Conservation (phyloP, 345 rosid genomes). For the Psidium friedrichsthalianum region DNA sequence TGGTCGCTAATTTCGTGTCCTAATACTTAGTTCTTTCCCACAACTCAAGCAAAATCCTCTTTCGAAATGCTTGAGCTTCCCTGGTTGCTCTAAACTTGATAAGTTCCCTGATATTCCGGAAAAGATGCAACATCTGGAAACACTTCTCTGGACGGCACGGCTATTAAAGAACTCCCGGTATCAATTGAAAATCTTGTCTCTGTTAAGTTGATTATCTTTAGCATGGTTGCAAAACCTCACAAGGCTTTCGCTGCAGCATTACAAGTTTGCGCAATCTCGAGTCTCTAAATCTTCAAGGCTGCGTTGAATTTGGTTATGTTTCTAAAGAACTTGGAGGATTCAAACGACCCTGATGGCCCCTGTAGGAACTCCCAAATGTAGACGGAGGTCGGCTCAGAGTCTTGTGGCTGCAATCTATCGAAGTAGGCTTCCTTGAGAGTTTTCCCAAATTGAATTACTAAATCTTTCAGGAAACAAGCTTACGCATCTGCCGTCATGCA, state of each 20-base stretch:
- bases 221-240: neutral
- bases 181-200: neutral
- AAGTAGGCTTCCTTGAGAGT: neutral
- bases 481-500: neutral
- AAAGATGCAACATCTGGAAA: neutral
- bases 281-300: neutral
- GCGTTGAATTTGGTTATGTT: neutral
- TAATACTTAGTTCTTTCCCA: neutral
- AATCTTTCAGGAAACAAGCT: neutral
- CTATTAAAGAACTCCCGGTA: neutral
- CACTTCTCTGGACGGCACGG: rapidly evolving
- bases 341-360: neutral
- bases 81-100: neutral
- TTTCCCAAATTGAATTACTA: neutral
- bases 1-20: neutral
- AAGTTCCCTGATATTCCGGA: neutral
- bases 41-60: neutral
- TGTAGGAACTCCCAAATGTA: neutral
- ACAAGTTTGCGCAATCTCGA: neutral
- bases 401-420: neutral
- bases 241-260: neutral
- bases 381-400: rapidly evolving
- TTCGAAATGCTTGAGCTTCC: neutral
- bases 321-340: neutral
- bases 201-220: rapidly evolving